Evolutionary conservation across 176 grass and related monocot species (phyloP).

Genomic region (Tuctoria greenei): DNA sequence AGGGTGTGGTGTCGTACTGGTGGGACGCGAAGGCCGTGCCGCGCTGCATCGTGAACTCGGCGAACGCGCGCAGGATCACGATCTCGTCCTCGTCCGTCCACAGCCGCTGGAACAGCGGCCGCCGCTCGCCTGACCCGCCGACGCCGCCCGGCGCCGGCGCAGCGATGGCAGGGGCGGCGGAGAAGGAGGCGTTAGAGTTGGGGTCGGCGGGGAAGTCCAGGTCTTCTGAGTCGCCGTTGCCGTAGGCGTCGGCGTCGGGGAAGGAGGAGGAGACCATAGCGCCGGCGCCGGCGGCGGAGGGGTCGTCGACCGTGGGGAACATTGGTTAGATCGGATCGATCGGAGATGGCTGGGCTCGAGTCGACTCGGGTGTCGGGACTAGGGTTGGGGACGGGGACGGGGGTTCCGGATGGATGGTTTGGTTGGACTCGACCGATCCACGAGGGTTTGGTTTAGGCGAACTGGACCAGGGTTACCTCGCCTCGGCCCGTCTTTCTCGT

Average conservation of each 20-base stretch:
- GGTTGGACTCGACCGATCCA: conserved; percentile 13
- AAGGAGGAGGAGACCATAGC: conserved; percentile 39
- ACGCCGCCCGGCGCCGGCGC: neutral
- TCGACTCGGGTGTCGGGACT: conserved; percentile 32
- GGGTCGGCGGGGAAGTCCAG: conserved; percentile 38
- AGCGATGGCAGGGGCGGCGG: conserved; percentile 8
- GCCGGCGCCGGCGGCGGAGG: conserved; percentile 39
- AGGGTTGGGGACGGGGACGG: conserved; percentile 22
- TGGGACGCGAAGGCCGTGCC: conserved; percentile 90
- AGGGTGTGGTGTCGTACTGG: conserved; percentile 96
- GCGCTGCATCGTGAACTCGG: conserved; percentile 77
- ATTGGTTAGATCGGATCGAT: conserved; percentile 40
- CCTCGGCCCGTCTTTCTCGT: neutral
- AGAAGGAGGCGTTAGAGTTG: conserved; percentile 28
- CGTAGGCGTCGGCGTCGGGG: conserved; percentile 52
- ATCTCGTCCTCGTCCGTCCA: conserved; percentile 98
- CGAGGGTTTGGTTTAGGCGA: conserved; percentile 1
- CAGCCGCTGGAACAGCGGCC: conserved; percentile 83
- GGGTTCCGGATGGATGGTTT: conserved; percentile 21
- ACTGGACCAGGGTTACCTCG: neutral
- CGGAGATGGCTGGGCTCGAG: conserved; percentile 37
- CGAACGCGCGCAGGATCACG: conserved; percentile 78
- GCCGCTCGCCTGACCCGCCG: conserved; percentile 46
- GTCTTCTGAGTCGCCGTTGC: conserved; percentile 56
- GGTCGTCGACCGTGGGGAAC: conserved; percentile 49